Evolutionary conservation across 192 early-diverging fungal genomes (phyloP), one percentile per base, ranked within the genome.

Genomic region (Paraglomus occultum): DNA sequence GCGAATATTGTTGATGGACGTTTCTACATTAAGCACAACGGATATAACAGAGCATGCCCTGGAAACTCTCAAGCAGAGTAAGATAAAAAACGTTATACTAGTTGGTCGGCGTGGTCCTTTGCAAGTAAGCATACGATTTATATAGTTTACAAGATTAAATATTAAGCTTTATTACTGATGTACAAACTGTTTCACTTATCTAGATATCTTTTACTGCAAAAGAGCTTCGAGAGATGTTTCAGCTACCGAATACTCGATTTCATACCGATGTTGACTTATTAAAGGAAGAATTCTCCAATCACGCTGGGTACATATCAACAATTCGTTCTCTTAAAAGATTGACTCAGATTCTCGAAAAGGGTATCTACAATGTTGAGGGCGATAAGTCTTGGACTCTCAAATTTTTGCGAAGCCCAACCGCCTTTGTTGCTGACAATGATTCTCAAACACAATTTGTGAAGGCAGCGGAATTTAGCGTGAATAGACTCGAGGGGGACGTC

Each of bases 141-240:
- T 3, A 51, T 17, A 15, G 15, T 18, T 51, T 51, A 3, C 15
- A 51, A 18, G 31, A 42, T 42, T 5, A 51, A 47, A 12, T 67
- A 6, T 17, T 4, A 57, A 12, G 2, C 44, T 10, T 8, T 20
- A 15, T 58, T 38, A 48, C n/a, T 18, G 6, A 11, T 31, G 18
- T 70, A 5, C 5, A 20, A 47, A 38, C 20, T 60, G 42, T 49
- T 43, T 54, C 5, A 31, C 12, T 38, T 75, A 10, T 69, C 20
- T 72, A 91, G 86, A 81, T 83, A 39, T 81, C 94, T 14, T 96
- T 99, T 76, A 99, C 97, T 0, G 83, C 95, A 14, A 99, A 99
- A 74, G 97, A 99, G 61, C 80, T 99, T 15, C 88, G 97, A 11
- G 97, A 99, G 72, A 93, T 96, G 90, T 83, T 93, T 50, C 77